Evolutionary conservation across 179 eudicot species (phyloP), one percentile per base, ranked within the genome.

Genomic region (Drosera spatulata): DNA sequence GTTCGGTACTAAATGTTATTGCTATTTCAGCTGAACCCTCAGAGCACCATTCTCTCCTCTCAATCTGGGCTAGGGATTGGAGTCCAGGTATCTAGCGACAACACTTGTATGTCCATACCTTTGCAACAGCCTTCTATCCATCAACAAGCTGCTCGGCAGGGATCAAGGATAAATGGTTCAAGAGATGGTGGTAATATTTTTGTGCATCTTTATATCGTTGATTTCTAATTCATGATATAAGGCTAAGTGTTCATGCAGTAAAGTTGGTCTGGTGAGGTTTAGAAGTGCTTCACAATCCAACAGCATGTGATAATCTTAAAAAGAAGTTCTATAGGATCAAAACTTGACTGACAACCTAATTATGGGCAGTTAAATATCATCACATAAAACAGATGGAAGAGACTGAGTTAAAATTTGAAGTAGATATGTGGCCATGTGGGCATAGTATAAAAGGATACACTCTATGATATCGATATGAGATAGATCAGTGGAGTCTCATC

Each of bases 21-120:
- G 6, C 49, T 7, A 64, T 71, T 77, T 50, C 93, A 89, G 96
- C 77, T 86, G 69, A 93, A 62, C 75, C 80, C 93, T 77, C 95
- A 82, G 71, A 82, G 80, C 76, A 71, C 87, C 59, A 63, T 89
- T 59, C 66, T 71, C 53, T 63, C 82, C 51, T 79, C 91, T 61
- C 91, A 82, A 71, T 84, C 75, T 67, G 87, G 91, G 51, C 73
- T 49, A 10, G 52, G 52, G 52, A 12, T 83, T 65, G 95, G 87
- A 61, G 68, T 74, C 43, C 91, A 84, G 65, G 71, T 90, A 72
- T 66, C 90, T 53, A 79, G 88, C 53, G 59, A 75, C 53, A 79
- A 67, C 68, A 63, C 76, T 64, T 68, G 65, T 69, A 61, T 85
- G 45, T 78, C 93, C 57, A 62, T 83, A 33, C 71, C 88, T 61